Evolutionary conservation across 306 rosid species (phyloP), one percentile per base, ranked within the genome.

Genomic region (Sphenostylis stenocarpa): DNA sequence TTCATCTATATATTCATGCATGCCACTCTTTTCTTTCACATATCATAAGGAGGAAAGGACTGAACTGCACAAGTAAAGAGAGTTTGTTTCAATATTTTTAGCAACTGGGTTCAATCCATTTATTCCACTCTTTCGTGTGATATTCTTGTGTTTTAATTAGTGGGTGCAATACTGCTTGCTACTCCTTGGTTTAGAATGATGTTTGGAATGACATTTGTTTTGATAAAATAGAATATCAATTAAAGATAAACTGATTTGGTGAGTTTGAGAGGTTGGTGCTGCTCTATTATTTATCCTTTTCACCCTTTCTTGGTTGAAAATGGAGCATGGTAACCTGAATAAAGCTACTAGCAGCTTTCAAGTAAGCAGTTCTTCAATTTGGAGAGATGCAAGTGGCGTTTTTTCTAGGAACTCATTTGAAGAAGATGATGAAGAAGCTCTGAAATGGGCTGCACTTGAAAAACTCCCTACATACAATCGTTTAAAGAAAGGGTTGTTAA

Each of bases 381-480:
- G 97, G 91, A 87, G 82, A 78, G 67, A 77, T 55, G 60, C 39
- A n/a, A 43, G 38, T 69, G 91, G 85, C 3, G 77, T 80, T 73
- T 90, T 90, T 58, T 79, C 91, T 3, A 75, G 82, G 72, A 84
- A 89, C 45, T 68, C 66, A 2, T 53, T 6, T 0, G 62, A 75
- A 3, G 89, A 74, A 38, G 85, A 88, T 3, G 91, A 90, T 44
- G 96, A 88, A 74, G 88, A 75, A 62, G 91, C 90, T 84, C 96
- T 92, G 8, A 86, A 70, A 58, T 88, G 96, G 96, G 89, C 91
- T 55, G 91, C 89, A 1, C 77, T 92, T 5, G 88, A 92, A 69
- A 88, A 71, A 65, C 96, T 92, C 68, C 97, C 96, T 13, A 87
- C 96, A 6, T 87, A 82, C 73, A 72, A 34, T 45, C 97, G 96